Conservation (phyloP, 371 early-diverging fungal genomes). For the Apophysomyces trapeziformis region DNA sequence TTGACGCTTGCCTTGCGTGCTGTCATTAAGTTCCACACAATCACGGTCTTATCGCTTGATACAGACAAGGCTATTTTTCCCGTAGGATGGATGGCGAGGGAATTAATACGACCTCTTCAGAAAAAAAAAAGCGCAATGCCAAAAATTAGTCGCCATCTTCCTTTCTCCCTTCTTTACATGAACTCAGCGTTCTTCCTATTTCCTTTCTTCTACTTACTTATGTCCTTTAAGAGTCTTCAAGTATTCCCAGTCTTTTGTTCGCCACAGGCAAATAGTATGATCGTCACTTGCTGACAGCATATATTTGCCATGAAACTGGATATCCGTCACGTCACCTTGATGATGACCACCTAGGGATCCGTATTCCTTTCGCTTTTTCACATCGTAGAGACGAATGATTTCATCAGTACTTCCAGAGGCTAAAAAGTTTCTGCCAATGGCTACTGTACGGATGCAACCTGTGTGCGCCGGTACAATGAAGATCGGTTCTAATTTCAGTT, state of each 20-base stretch:
- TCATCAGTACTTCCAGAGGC: constrained; percentile 98
- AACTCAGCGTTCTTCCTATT: neutral
- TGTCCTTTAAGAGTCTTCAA: constrained; percentile 92
- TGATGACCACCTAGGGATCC: constrained; percentile 91
- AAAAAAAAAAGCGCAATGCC: neutral
- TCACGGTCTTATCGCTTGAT: constrained; percentile 77
- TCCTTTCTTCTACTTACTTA: constrained; percentile 53
- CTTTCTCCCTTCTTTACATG: no score
- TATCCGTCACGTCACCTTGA: constrained; percentile 81
- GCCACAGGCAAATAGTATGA: constrained; percentile 84
- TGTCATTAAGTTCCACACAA: constrained; percentile 90
- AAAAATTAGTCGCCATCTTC: no score
- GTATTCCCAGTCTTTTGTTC: constrained; percentile 96
- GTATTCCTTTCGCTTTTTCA: constrained; percentile 85
- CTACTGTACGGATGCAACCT: constrained; percentile 86
- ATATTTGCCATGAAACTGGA: constrained; percentile 84
- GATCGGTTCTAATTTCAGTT: constrained; percentile 60
- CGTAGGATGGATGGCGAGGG: constrained; percentile 89
- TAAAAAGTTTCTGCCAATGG: constrained; percentile 76
- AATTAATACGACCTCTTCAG: constrained; percentile 63
- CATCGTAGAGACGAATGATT: constrained; percentile 88
- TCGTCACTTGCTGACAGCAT: constrained; percentile 92
- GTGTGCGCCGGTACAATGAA: constrained; percentile 97
- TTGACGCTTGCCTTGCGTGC: constrained; percentile 80
- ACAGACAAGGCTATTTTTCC: constrained; percentile 92